These are phyloP conservation scores for Astrothelium macrocarpum DNA, from an alignment of 495 filamentous ascomycete genomes.

Conservation along the genomic window DNA sequence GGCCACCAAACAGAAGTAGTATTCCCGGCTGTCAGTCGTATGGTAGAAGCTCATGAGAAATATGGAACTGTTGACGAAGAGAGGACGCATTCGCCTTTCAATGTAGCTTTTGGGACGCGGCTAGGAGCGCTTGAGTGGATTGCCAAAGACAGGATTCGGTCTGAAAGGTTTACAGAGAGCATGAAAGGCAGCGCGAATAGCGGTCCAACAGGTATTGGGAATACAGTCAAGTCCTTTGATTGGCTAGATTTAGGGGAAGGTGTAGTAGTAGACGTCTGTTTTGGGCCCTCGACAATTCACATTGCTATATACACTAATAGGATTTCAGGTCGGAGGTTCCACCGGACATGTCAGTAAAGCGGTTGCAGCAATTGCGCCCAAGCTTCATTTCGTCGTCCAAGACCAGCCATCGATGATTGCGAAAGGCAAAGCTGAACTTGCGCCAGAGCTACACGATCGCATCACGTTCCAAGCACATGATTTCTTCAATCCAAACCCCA, in stretches of 20 bases:
- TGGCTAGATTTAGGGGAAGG: constrained; percentile 9
- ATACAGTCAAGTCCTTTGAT: neutral
- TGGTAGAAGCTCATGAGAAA: neutral
- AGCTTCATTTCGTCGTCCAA: constrained; percentile 4
- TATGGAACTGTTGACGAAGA: neutral
- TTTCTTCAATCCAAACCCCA: constrained; percentile 35
- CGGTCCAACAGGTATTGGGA: neutral
- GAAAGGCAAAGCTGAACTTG: neutral
- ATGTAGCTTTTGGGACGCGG: neutral
- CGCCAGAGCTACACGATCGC: constrained; percentile 7
- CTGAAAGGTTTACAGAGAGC: constrained; percentile 57
- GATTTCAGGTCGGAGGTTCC: constrained; percentile 4
- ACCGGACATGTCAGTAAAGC: constrained; percentile 3
- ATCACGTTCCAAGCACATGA: constrained; percentile 34
- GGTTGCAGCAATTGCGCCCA: neutral
- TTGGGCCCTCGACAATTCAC: neutral
- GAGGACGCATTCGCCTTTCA: neutral
- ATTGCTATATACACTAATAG: neutral
- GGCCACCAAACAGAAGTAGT: neutral
- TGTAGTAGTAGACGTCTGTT: constrained; percentile 7
- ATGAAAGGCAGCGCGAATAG: constrained; percentile 74
- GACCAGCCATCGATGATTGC: neutral
- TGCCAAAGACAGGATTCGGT: neutral
- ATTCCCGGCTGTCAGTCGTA: neutral
- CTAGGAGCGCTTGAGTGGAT: neutral